Base-by-base conservation (phyloP, 805 yeast genomes). In the Metschnikowia colocasiae region DNA sequence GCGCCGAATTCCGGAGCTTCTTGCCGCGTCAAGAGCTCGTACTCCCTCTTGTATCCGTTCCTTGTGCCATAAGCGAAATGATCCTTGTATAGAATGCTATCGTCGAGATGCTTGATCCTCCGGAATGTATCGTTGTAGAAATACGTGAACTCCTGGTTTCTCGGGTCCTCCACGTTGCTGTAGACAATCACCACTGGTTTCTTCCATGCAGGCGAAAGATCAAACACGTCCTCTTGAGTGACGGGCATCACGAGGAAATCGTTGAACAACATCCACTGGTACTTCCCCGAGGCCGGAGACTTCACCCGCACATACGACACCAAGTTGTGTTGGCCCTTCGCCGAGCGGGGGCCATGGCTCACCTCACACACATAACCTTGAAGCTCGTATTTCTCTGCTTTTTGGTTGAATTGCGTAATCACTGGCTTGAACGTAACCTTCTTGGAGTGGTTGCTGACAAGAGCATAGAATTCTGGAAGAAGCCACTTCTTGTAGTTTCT, bases 161-260 rank as follows among this genome's bases (percentile, higher is more conserved):
- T 56, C 2, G 67, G 56, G 34, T 68, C 68, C 39, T 69, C 76
- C 2, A 71, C 65, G 48, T 75, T 73, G 55, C 85, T 80, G 59
- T 89, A 92, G 18, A 85, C 62, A 13, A 87, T 68, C 23, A 85
- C 71, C 15, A 85, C 82, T 1, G 97, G 96, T 27, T 80, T 80
- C 61, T 94, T 94, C 96, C 97, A 91, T 71, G 83, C 74, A 41
- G 75, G 73, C 1, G 81, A 68, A 40, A 89, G 65, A 60, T 89
- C 80, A 40, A 90, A 73, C 0, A 87, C 97, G 56, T 94, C 97
- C 12, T 75, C 77, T 55, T 84, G 87, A 1, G 83, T 75, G 0
- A 94, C 74, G 20, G 81, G 83, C 56, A 81, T 78, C 13, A 91
- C 98, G 53, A 94, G 69, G 65, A 92, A 94, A 64, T 94, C 98